Evolutionary conservation across 2,329 filamentous ascomycete genomes (phyloP).

Genomic region (Penicillium sclerotiorum): DNA sequence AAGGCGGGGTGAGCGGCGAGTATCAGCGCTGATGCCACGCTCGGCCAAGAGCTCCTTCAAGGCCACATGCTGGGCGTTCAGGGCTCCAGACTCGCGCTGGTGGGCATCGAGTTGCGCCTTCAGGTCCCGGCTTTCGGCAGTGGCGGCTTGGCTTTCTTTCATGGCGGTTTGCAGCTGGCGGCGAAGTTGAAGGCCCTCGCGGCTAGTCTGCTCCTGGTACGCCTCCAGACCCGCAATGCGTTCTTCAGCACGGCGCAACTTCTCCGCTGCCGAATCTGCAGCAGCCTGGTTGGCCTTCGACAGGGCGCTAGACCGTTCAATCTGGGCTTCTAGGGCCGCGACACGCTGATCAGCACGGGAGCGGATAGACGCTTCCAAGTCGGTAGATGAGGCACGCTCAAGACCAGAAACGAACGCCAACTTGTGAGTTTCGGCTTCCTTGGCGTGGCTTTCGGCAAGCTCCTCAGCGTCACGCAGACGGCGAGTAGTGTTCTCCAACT

Average conservation of each 20-base stretch:
- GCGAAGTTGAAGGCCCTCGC: slow-evolving; percentile 86
- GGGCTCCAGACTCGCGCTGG: slow-evolving; percentile 90
- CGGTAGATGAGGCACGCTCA: slow-evolving; percentile 65
- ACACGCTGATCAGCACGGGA: slow-evolving; percentile 60
- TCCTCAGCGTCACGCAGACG: slow-evolving; percentile 85
- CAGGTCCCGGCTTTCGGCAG: slow-evolving; percentile 77
- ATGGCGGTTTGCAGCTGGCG: slow-evolving; percentile 85
- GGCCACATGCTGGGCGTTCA: slow-evolving; percentile 87
- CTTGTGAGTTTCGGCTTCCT: slow-evolving; percentile 83
- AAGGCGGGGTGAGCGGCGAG: slow-evolving; percentile 69
- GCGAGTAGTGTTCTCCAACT: slow-evolving; percentile 73
- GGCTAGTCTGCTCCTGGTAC: slow-evolving; percentile 95
- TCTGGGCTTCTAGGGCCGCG: slow-evolving; percentile 74
- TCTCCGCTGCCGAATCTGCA: slow-evolving; percentile 83
- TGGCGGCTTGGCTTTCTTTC: slow-evolving; percentile 79
- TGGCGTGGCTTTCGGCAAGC: slow-evolving; percentile 80
- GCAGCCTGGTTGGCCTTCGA: slow-evolving; percentile 88
- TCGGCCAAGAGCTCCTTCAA: slow-evolving; percentile 91
- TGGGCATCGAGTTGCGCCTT: slow-evolving; percentile 81
- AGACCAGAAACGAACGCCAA: slow-evolving; percentile 80
- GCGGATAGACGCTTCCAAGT: slow-evolving; percentile 37
- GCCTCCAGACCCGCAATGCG: slow-evolving; percentile 94
- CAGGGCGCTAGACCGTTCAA: slow-evolving; percentile 74
- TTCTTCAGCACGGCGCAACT: slow-evolving; percentile 89
- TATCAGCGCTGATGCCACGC: slow-evolving; percentile 77